These are phyloP conservation scores for Fusarium foetens DNA, from an alignment of 2,329 filamentous ascomycete genomes.

Conservation along the genomic window DNA sequence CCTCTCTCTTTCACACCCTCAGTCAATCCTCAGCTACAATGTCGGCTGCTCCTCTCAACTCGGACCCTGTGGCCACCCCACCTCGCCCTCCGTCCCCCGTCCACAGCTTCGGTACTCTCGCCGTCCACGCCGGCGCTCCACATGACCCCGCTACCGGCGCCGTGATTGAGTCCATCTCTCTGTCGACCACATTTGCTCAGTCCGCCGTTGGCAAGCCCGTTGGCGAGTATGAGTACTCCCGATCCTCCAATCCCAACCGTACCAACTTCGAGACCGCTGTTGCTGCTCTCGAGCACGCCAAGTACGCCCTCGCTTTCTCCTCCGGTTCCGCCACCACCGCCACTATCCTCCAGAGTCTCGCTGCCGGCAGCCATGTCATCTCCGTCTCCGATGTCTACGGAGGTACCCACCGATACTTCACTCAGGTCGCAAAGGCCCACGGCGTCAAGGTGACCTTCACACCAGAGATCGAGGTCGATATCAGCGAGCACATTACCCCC, in stretches of 20 bases:
- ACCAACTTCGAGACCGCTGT: constrained; percentile 93
- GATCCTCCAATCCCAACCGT: constrained; percentile 93
- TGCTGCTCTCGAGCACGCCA: constrained; percentile 90
- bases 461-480: constrained; percentile 88
- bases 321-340: constrained; percentile 95
- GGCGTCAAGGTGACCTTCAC: constrained; percentile 96
- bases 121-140: constrained; percentile 91
- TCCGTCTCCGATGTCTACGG: constrained; percentile 98
- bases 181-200: constrained; percentile 97
- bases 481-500: constrained; percentile 83
- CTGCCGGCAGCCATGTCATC: constrained; percentile 90
- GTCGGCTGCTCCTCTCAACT: constrained; percentile 42
- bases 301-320: constrained; percentile 92
- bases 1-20: not conserved
- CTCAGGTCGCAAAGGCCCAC: constrained; percentile 93
- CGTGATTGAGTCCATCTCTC: constrained; percentile 94
- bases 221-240: constrained; percentile 91
- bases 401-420: constrained; percentile 98
- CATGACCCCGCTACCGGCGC: constrained; percentile 93
- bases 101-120: constrained; percentile 89
- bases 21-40: constrained; percentile 23
- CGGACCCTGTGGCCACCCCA: constrained; percentile 75
- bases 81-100: constrained; percentile 76
- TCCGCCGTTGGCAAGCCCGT: constrained; percentile 86
- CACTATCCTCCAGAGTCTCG: constrained; percentile 90